These are phyloP conservation scores for Delonix regia DNA, from an alignment of 306 rosid species.

Conservation along the genomic window DNA sequence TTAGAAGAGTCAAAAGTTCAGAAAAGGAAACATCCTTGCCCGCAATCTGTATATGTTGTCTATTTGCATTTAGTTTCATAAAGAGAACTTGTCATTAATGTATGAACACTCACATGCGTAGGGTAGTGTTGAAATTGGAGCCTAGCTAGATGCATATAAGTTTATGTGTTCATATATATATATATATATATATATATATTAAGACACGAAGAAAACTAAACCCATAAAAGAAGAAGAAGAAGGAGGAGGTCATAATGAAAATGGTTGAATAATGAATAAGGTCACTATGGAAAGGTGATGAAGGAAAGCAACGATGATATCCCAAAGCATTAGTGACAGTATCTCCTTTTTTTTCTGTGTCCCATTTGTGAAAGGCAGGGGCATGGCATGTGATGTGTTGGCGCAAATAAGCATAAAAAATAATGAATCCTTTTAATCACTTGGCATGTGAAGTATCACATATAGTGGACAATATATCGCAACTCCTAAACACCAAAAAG, in stretches of 20 bases:
- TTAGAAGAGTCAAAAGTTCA: not conserved
- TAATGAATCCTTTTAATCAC: not conserved
- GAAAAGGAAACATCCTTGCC: not conserved
- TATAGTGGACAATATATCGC: not conserved
- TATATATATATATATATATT: no score
- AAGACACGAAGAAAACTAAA: not conserved
- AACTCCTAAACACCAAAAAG: not conserved
- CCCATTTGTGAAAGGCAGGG: not conserved
- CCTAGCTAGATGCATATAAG: not conserved
- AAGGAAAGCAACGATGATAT: not conserved
- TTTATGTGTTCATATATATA: no score
- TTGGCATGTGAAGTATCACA: not conserved
- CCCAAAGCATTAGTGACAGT: not conserved
- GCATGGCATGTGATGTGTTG: slow-evolving; percentile 14
- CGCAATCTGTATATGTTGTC: not conserved
- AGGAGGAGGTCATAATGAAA: not conserved
- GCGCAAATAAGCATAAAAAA: not conserved
- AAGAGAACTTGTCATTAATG: not conserved
- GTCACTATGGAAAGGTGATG: not conserved
- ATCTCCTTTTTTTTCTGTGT: no score
- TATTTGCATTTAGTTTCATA: not conserved
- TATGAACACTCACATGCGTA: not conserved
- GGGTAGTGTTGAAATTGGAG: not conserved
- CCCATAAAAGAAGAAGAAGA: not conserved
- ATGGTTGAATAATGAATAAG: not conserved